phyloP scores from a whole-genome alignment of 78 protist species.

The Polysphondylium violaceum region DNA sequence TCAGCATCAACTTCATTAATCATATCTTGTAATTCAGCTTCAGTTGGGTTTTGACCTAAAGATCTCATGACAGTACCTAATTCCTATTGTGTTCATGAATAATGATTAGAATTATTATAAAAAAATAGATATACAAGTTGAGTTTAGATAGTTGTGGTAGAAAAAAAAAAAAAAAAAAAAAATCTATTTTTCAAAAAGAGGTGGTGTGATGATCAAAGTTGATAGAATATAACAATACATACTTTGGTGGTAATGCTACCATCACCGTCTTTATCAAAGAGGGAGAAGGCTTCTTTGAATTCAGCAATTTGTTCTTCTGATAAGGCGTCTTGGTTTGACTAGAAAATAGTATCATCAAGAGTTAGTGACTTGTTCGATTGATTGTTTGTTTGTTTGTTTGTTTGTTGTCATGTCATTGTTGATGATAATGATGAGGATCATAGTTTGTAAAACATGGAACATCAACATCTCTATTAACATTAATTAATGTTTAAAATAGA shows the following conservation, averaged over 20 bases:
- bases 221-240: background rate
- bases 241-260: constrained; percentile 97
- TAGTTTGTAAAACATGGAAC: too few relatives aligned
- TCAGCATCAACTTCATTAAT: constrained; percentile 97
- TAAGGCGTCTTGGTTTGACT: constrained; percentile 50
- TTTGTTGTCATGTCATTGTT: too few relatives aligned
- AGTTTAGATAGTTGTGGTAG: background rate
- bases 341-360: background rate
- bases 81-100: constrained; percentile 6
- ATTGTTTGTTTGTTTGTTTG: background rate
- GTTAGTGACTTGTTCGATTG: background rate
- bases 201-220: background rate
- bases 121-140: background rate
- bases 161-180: constrained; percentile 13
- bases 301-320: constrained; percentile 98
- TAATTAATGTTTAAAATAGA: background rate
- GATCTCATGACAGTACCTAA: constrained; percentile 93
- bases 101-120: background rate
- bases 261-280: constrained; percentile 97
- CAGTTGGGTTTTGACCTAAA: constrained; percentile 98
- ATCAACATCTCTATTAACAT: background rate
- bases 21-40: constrained; percentile 99
- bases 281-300: constrained; percentile 98
- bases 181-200: too few relatives aligned
- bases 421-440: too few relatives aligned